phyloP scores from a whole-genome alignment of 768 basidiomycete species.

The Phlegmacium glaucopus region DNA sequence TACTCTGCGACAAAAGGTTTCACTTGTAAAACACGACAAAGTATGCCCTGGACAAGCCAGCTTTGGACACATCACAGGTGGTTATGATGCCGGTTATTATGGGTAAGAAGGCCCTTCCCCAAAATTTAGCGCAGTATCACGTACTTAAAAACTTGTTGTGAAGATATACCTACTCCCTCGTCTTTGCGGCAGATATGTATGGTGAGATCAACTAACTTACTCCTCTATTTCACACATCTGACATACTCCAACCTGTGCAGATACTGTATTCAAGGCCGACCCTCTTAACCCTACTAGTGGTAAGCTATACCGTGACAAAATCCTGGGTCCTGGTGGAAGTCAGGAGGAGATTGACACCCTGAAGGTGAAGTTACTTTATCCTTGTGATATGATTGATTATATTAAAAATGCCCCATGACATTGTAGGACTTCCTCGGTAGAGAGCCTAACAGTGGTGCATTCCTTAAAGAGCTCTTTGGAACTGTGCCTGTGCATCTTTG shows the following conservation, averaged over 20 bases:
- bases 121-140: background rate
- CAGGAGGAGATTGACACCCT: constrained; percentile 81
- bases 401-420: background rate
- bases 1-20: constrained; percentile 62
- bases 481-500: constrained; percentile 24
- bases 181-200: constrained; percentile 60
- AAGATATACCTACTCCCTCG: constrained; percentile 69
- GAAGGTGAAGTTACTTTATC: constrained; percentile 39
- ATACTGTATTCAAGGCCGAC: constrained; percentile 77
- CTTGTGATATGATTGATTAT: background rate
- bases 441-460: constrained; percentile 71
- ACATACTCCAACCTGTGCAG: constrained; percentile 20
- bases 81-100: constrained; percentile 70
- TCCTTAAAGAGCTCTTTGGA: constrained; percentile 64
- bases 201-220: constrained; percentile 22
- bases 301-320: constrained; percentile 68
- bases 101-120: constrained; percentile 33
- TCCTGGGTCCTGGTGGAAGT: constrained; percentile 71
- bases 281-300: constrained; percentile 71
- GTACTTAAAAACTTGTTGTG: background rate
- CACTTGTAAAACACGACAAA: constrained; percentile 61
- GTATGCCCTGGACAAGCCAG: constrained; percentile 66
- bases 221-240: background rate
- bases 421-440: constrained; percentile 74
- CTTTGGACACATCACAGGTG: constrained; percentile 77